Base-by-base conservation (phyloP, 1,284 basidiomycete genomes). In the Coniferiporia sulphurascens region DNA sequence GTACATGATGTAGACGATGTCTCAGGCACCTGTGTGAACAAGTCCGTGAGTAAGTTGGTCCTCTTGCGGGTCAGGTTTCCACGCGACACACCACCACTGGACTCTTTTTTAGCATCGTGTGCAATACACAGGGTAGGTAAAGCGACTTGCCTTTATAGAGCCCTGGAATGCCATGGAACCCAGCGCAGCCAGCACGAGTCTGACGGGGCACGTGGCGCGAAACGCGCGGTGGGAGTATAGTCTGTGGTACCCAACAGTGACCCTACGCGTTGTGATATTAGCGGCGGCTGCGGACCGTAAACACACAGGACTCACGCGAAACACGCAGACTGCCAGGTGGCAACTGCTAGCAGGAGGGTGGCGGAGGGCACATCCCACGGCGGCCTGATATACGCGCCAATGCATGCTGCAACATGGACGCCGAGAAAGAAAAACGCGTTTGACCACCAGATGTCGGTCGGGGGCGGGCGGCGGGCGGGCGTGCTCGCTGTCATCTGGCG, bases 241-340 rank as follows among this genome's bases (percentile, higher is more conserved):
- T 27, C 89, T 78, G 67, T 91, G 89, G 69, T 91, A 91, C 2
- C 89, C 89, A 66, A 87, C 77, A 0, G 86, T 88, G 55, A 89
- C 83, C 0, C 86, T 86, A 63, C 15, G 53, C n/a, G 48, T 48
- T 21, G 13, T 22, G 46, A 55, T 48, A 56, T 15, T 22, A 46
- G 15, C 17, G 2, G 27, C 27, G 27, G 27, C 17, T 27, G 27
- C 27, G 27, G 27, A 5, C 27, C 5, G 27, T 17, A 34, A 46
- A 22, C 41, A 32, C 19, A 17, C 22, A 41, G 15, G 12, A n/a
- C 78, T 68, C 65, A 85, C 87, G 86, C 86, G 69, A 89, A 86
- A 52, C 80, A 82, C 8, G 86, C 83, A n/a, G 85, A 66, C 66
- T 91, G 88, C 86, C 86, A 90, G 8, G 80, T 72, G 1, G 81